Evolutionary conservation across 2,329 filamentous ascomycete species (phyloP).

Genomic region (Colletotrichum sojae): DNA sequence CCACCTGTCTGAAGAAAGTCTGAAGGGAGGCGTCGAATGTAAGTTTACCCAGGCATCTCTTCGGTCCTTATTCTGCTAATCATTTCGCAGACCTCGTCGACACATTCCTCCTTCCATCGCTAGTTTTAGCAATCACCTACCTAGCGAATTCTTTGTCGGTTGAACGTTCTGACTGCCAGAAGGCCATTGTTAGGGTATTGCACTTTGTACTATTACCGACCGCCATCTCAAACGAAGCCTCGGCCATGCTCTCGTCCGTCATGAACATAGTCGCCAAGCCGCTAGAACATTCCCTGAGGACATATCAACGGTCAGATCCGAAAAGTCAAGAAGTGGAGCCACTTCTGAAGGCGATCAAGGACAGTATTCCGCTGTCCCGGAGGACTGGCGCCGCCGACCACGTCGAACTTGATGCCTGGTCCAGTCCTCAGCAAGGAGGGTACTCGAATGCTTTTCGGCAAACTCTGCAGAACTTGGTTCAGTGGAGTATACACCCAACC

Average conservation of each 20-base stretch:
- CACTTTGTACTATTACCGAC: slow-evolving; percentile 79
- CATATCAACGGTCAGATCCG: slow-evolving; percentile 76
- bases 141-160: slow-evolving; percentile 79
- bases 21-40: slow-evolving; percentile 85
- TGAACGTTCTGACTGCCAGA: slow-evolving; percentile 73
- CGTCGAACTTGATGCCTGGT: slow-evolving; percentile 79
- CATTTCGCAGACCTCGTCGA: slow-evolving; percentile 75
- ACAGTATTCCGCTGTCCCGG: slow-evolving; percentile 70
- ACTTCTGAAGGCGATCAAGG: slow-evolving; percentile 75
- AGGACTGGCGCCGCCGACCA: slow-evolving; percentile 74
- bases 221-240: slow-evolving; percentile 80
- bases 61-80: slow-evolving; percentile 40
- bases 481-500: slow-evolving; percentile 75
- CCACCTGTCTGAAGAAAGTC: slow-evolving; percentile 75
- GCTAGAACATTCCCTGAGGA: slow-evolving; percentile 76
- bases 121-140: slow-evolving; percentile 81
- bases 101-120: slow-evolving; percentile 83
- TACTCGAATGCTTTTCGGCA: slow-evolving; percentile 71
- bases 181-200: slow-evolving; percentile 79
- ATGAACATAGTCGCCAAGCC: slow-evolving; percentile 79
- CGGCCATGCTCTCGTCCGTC: slow-evolving; percentile 78
- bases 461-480: slow-evolving; percentile 73
- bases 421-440: slow-evolving; percentile 67
- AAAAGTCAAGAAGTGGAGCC: slow-evolving; percentile 79
- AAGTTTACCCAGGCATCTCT: slow-evolving; percentile 50